Evolutionary conservation across 495 filamentous ascomycete genomes (phyloP).

Genomic region (Aspergillus coremiiformis): DNA sequence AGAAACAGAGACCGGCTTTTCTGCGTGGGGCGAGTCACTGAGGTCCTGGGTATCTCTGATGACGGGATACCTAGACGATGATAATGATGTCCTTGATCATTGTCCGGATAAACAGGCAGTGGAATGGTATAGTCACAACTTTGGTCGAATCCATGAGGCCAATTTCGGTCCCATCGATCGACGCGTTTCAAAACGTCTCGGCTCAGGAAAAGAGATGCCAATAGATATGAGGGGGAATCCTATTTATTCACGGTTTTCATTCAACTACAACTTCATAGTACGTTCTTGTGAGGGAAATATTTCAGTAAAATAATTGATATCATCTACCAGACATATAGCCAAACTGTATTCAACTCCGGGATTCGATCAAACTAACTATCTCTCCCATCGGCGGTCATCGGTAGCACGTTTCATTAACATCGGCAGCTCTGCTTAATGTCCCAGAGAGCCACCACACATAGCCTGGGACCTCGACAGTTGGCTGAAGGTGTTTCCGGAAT

Average conservation of each 20-base stretch:
- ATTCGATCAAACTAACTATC: too few relatives aligned
- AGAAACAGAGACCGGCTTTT: slow-evolving; percentile 7
- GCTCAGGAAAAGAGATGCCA: slow-evolving; percentile 17
- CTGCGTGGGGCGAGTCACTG: slow-evolving; percentile 4
- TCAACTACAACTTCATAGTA: slow-evolving; percentile 6
- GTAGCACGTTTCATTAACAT: too few relatives aligned
- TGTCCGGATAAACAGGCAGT: slow-evolving; percentile 16
- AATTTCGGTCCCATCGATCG: slow-evolving; percentile 15
- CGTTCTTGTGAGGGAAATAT: not conserved
- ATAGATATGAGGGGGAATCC: slow-evolving; percentile 17
- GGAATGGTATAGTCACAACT: slow-evolving; percentile 13
- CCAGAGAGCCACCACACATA: too few relatives aligned
- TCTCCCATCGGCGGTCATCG: too few relatives aligned
- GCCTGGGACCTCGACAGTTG: too few relatives aligned
- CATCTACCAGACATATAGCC: not conserved
- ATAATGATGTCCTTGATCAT: slow-evolving; percentile 17
- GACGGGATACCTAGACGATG: slow-evolving; percentile 16
- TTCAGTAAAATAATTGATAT: not conserved
- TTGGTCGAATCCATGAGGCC: too few relatives aligned
- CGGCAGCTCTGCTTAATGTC: too few relatives aligned
- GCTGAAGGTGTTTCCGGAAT: too few relatives aligned
- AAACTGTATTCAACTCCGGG: not conserved
- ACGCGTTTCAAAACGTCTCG: slow-evolving; percentile 17
- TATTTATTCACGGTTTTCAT: slow-evolving; percentile 8
- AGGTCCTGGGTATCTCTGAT: slow-evolving; percentile 14